Percentiles rank a stretch among this genome's conserved stretches.
Evolutionary conservation across 148 eudicot species (phyloP).

Genomic region (Rhododendron kiyosumense): DNA sequence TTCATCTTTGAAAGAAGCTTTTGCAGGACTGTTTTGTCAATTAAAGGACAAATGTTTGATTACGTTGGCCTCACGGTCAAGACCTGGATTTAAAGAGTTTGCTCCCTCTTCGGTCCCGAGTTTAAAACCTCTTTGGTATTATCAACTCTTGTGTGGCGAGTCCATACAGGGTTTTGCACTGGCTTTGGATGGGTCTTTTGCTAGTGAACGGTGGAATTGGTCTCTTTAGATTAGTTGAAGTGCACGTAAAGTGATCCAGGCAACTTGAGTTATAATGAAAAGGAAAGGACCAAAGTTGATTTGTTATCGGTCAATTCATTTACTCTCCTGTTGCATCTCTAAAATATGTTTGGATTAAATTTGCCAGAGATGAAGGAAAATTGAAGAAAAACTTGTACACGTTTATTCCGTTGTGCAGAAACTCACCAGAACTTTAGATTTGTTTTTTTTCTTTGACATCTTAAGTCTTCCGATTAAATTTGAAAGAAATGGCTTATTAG

Average conservation of each 20-base stretch:
- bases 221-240: neutral
- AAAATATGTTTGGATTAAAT: too few relatives aligned
- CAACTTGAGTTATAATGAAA: neutral
- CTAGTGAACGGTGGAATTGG: neutral
- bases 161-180: neutral
- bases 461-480: too few relatives aligned
- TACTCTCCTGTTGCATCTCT: too few relatives aligned
- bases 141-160: neutral
- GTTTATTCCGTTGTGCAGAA: too few relatives aligned
- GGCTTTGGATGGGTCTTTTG: neutral
- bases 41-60: neutral
- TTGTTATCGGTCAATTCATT: too few relatives aligned
- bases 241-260: neutral
- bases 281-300: neutral
- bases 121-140: neutral
- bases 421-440: too few relatives aligned
- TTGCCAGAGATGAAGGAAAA: too few relatives aligned
- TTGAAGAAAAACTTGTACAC: too few relatives aligned
- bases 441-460: too few relatives aligned
- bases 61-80: neutral
- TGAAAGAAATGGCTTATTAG: neutral
- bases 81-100: neutral
- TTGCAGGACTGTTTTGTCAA: neutral
- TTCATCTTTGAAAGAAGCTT: conserved; percentile 4
- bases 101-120: neutral